A percentile compares a stretch with the other conserved stretches of the same genome.
Conservation (phyloP, 805 yeast species). For the Isabelozyma pseudorhagii region DNA sequence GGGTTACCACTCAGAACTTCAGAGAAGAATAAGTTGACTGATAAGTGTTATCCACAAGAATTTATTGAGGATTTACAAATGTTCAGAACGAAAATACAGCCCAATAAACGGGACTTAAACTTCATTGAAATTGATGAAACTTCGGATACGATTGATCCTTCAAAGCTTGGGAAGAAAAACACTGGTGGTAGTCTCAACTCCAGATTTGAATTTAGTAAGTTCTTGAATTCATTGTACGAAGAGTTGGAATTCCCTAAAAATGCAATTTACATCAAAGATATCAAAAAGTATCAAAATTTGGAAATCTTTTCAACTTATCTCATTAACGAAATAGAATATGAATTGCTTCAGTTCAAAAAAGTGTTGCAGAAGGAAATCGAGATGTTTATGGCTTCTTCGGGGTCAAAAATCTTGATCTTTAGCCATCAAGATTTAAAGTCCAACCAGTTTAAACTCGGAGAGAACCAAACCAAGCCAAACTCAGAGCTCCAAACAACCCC, state of each 20-base stretch:
- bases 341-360: conserved; percentile 25
- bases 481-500: neutral
- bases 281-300: conserved; percentile 22
- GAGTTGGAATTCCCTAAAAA: conserved; percentile 21
- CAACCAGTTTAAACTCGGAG: conserved; percentile 31
- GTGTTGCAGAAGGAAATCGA: conserved; percentile 29
- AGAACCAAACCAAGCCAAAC: conserved; percentile 8
- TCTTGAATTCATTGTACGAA: conserved; percentile 14
- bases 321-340: conserved; percentile 17
- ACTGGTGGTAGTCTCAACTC: neutral
- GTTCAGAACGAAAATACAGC: conserved; percentile 22
- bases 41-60: conserved; percentile 31
- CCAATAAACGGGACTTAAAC: conserved; percentile 36
- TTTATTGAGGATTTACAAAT: conserved; percentile 35
- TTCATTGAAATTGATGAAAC: conserved; percentile 21
- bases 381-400: conserved; percentile 16
- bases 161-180: conserved; percentile 4
- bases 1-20: conserved; percentile 33
- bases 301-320: conserved; percentile 5
- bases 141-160: conserved; percentile 17
- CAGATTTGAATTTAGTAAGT: conserved; percentile 6
- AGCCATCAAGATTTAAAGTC: conserved; percentile 23
- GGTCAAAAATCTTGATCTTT: conserved; percentile 15
- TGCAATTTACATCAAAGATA: conserved; percentile 22
- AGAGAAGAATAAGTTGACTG: conserved; percentile 19